Evolutionary conservation across 805 yeast species (phyloP), one percentile per base, ranked within the genome.

Genomic region (Groenewaldozyma salmanticensis): DNA sequence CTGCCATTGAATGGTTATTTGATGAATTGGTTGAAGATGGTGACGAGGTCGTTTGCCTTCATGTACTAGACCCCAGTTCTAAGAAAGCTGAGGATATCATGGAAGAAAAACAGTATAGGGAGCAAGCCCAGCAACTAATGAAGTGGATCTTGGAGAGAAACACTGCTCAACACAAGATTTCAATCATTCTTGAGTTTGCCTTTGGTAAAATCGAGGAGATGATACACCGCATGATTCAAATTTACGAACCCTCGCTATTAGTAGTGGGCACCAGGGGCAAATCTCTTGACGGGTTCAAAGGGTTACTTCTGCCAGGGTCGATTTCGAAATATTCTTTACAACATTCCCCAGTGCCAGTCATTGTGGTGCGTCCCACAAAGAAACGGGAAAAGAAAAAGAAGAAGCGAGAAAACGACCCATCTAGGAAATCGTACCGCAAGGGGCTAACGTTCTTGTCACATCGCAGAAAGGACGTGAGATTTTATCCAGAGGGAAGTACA

Each of bases 251-350:
- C 5, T 53, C 65, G 2, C 52, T 67, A 16, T 52, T 71, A 37
- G 60, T 71, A 9, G 72, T 71, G 31, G 75, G 75, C 3, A 65
- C 72, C 3, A 58, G 64, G 20, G 68, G 68, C 6, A 61, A 62
- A 29, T 49, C 58, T 2, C 57, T 61, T 38, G 61, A 67, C 15
- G 69, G 70, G 0, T 59, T 70, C 40, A 66, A 57, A 33, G 66
- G 65, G 6, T 24, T 24, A 24, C 56, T 67, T 3, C 46, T 69
- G 36, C 69, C 73, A 0, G 69, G 71, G 29, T 65, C 72, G 1
- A 58, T 71, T 53, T 68, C 73, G 3, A 71, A 71, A 45, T 65
- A 67, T 45, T 71, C 70, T 48, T 51, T 71, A n/a, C 70, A 68
- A 43, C 66, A 63, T 40, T 65, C 72, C 5, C 62, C 62, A 1